Evolutionary conservation across 2,329 filamentous ascomycete genomes (phyloP).

Genomic region (Dactylellina parvicollis): DNA sequence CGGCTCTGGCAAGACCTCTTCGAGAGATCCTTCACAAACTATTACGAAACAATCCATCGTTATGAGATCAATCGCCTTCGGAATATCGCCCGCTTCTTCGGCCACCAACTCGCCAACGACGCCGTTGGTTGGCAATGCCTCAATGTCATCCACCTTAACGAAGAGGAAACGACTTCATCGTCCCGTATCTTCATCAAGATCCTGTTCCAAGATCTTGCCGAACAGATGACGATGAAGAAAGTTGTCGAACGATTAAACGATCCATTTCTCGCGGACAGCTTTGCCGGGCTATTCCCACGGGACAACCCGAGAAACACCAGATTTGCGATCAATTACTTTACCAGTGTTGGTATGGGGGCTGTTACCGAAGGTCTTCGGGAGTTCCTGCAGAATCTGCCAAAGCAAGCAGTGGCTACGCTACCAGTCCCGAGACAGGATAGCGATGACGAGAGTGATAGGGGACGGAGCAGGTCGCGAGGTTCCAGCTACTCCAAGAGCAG

Average conservation of each 20-base stretch:
- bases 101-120: slow-evolving; percentile 86
- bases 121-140: slow-evolving; percentile 93
- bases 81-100: slow-evolving; percentile 95
- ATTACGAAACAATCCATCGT: slow-evolving; percentile 97
- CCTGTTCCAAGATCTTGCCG: slow-evolving; percentile 88
- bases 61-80: slow-evolving; percentile 95
- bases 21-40: slow-evolving; percentile 86
- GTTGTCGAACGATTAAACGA: slow-evolving; percentile 80
- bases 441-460: slow-evolving; percentile 38
- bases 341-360: slow-evolving; percentile 93
- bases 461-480: slow-evolving; percentile 42
- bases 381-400: slow-evolving; percentile 86
- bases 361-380: slow-evolving; percentile 96
- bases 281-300: slow-evolving; percentile 86
- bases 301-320: slow-evolving; percentile 90
- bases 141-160: slow-evolving; percentile 85
- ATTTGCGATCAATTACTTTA: slow-evolving; percentile 99
- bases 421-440: slow-evolving; percentile 42
- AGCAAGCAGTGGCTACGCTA: slow-evolving; percentile 69
- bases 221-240: slow-evolving; percentile 84
- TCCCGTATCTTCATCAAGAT: slow-evolving; percentile 99
- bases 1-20: slow-evolving; percentile 93
- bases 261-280: slow-evolving; percentile 76
- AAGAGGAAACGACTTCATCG: slow-evolving; percentile 95
- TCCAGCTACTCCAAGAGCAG: slow-evolving; percentile 43